phyloP scores from a whole-genome alignment of 768 basidiomycete species.

The Filobasidium floriforme region DNA sequence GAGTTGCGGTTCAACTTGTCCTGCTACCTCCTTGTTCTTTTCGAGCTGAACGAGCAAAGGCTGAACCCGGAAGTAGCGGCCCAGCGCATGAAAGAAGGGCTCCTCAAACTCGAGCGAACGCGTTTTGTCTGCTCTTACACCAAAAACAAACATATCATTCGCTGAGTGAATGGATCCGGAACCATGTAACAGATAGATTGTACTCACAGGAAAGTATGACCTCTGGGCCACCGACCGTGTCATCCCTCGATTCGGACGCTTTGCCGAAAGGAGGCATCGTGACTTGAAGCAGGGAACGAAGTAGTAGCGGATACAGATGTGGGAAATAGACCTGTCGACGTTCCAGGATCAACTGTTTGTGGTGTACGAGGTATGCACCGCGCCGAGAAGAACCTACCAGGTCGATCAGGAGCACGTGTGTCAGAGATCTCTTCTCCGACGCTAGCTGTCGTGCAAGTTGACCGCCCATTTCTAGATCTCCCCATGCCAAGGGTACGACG shows the following conservation, averaged over 20 bases:
- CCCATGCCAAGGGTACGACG: conserved; percentile 67
- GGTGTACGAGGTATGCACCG: not conserved
- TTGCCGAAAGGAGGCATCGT: conserved; percentile 53
- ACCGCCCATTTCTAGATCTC: conserved; percentile 49
- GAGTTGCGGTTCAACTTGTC: not conserved
- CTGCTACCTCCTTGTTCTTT: not conserved
- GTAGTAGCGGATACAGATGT: conserved; percentile 65
- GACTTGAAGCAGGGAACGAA: conserved; percentile 65
- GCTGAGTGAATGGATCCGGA: not conserved
- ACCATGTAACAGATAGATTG: conserved; percentile 42
- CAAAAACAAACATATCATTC: conserved; percentile 5
- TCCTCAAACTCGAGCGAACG: conserved; percentile 36
- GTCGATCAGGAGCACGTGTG: conserved; percentile 75
- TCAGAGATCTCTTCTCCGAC: conserved; percentile 25
- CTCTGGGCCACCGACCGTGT: conserved; percentile 33
- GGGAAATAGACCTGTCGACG: conserved; percentile 72
- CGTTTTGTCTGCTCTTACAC: conserved; percentile 29
- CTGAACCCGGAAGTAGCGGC: conserved; percentile 30
- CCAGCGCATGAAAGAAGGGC: conserved; percentile 37
- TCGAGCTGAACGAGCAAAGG: conserved; percentile 24
- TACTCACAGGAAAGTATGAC: conserved; percentile 54
- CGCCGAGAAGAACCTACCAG: conserved; percentile 53
- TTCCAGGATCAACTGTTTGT: conserved; percentile 17
- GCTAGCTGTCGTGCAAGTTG: conserved; percentile 17
- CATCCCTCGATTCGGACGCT: conserved; percentile 9